These are phyloP conservation scores for Coemansia sp. DNA, from an alignment of 192 early-diverging fungal genomes.

Conservation along the genomic window DNA sequence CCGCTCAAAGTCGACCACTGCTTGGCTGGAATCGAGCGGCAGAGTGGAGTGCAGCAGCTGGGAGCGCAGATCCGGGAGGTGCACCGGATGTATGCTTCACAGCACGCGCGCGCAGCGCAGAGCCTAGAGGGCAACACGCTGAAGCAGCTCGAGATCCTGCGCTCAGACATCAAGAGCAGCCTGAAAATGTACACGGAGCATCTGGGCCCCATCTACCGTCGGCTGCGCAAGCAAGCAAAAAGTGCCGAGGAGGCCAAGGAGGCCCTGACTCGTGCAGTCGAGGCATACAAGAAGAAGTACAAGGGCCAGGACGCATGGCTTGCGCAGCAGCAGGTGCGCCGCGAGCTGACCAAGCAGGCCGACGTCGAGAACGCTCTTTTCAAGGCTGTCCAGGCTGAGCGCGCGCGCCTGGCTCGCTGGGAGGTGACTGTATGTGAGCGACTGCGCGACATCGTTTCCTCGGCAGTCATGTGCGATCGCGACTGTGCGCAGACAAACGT, in stretches of 20 bases:
- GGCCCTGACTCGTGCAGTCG: slow-evolving; percentile 37
- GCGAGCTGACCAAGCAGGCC: slow-evolving; percentile 40
- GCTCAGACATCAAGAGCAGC: slow-evolving; percentile 39
- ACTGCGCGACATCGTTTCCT: slow-evolving; percentile 27
- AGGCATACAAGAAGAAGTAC: slow-evolving; percentile 36
- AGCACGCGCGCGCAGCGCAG: slow-evolving; percentile 25
- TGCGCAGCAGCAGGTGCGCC: slow-evolving; percentile 37
- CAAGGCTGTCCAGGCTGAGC: slow-evolving; percentile 44
- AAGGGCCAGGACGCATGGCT: slow-evolving; percentile 37
- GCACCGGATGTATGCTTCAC: slow-evolving; percentile 33
- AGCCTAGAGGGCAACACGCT: slow-evolving; percentile 29
- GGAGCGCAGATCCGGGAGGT: slow-evolving; percentile 23
- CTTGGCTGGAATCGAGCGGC: slow-evolving; percentile 33
- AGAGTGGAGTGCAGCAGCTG: slow-evolving; percentile 30
- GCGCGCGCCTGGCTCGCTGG: slow-evolving; percentile 30
- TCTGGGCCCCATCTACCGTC: slow-evolving; percentile 34
- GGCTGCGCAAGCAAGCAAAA: slow-evolving; percentile 47
- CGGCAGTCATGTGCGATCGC: slow-evolving; percentile 16
- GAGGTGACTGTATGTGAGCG: slow-evolving; percentile 28
- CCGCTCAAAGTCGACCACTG: slow-evolving; percentile 35
- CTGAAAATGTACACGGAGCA: slow-evolving; percentile 40
- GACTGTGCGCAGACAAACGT: slow-evolving; percentile 17
- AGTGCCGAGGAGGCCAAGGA: slow-evolving; percentile 38
- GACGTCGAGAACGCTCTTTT: slow-evolving; percentile 40
- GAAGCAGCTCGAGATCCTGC: slow-evolving; percentile 25